Evolutionary conservation across 176 grass and related monocot genomes (phyloP).

Genomic region (Carex pumila): DNA sequence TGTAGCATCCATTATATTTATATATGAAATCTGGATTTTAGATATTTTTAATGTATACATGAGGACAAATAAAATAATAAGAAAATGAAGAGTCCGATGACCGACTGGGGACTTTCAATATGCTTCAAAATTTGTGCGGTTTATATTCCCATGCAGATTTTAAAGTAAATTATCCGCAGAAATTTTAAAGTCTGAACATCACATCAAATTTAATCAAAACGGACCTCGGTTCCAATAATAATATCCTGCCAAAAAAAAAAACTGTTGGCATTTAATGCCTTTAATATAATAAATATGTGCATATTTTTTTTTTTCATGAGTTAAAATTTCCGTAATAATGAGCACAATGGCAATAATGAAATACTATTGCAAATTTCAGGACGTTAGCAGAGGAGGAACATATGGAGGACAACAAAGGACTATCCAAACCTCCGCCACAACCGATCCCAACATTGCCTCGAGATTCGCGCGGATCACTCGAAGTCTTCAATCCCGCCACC

Average conservation of each 20-base stretch:
- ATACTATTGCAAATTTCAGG: constrained; percentile 4
- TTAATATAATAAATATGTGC: background rate
- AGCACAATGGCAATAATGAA: background rate
- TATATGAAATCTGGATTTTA: background rate
- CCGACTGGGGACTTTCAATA: background rate
- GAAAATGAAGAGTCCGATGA: no score
- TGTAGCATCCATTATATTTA: background rate
- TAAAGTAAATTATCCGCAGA: no score
- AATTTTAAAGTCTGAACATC: no score
- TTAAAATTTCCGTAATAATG: background rate
- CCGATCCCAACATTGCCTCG: constrained; percentile 32
- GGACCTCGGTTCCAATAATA: background rate
- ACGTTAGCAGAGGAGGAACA: background rate
- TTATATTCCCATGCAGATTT: no score
- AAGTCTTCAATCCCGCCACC: constrained; percentile 64
- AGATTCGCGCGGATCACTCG: constrained; percentile 81
- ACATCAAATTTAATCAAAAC: no score
- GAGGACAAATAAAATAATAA: background rate
- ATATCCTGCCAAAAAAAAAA: background rate
- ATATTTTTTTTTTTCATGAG: background rate
- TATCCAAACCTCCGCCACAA: background rate
- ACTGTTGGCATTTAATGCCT: no score
- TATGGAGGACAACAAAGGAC: constrained; percentile 20
- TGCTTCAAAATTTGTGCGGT: no score
- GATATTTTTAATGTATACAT: background rate